Conservation (phyloP, 2,329 filamentous ascomycete genomes). For the Phialophora macrospora region DNA sequence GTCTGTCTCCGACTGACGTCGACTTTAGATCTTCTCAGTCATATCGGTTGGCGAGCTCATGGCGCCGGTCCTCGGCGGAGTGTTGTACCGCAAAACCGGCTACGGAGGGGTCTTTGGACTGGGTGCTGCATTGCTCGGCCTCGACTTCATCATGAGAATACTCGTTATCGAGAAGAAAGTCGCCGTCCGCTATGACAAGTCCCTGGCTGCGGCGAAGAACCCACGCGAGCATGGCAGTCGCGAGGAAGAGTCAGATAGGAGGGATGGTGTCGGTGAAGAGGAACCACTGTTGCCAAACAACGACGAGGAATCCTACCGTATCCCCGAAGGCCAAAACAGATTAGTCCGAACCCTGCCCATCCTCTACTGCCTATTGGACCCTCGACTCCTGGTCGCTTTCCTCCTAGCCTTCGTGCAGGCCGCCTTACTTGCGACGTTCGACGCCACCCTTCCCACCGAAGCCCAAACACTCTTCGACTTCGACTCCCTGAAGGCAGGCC, state of each 20-base stretch:
- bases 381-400: slow-evolving; percentile 34
- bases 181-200: slow-evolving; percentile 52
- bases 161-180: slow-evolving; percentile 68
- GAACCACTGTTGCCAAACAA: slow-evolving; percentile 48
- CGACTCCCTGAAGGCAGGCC: slow-evolving; percentile 44
- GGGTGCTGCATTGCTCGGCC: slow-evolving; percentile 57
- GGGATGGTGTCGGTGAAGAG: slow-evolving; percentile 44
- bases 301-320: slow-evolving; percentile 49
- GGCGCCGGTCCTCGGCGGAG: slow-evolving; percentile 63
- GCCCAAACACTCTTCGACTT: slow-evolving; percentile 36
- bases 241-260: slow-evolving; percentile 31
- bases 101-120: slow-evolving; percentile 64
- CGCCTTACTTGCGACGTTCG: slow-evolving; percentile 36
- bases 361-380: slow-evolving; percentile 35
- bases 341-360: slow-evolving; percentile 49
- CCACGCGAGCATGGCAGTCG: slow-evolving; percentile 38
- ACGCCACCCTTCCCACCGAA: slow-evolving; percentile 39
- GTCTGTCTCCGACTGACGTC: background rate
- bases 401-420: slow-evolving; percentile 39
- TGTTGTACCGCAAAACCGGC: slow-evolving; percentile 64
- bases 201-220: slow-evolving; percentile 12
- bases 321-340: slow-evolving; percentile 49
- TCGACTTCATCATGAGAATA: slow-evolving; percentile 66
- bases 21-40: slow-evolving; percentile 59
- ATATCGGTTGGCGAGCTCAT: slow-evolving; percentile 62